Percentiles rank a stretch among this genome's conserved stretches.
These are phyloP conservation scores for Excoecaria cochinchinensis DNA, from an alignment of 345 rosid genomes.

Conservation along the genomic window DNA sequence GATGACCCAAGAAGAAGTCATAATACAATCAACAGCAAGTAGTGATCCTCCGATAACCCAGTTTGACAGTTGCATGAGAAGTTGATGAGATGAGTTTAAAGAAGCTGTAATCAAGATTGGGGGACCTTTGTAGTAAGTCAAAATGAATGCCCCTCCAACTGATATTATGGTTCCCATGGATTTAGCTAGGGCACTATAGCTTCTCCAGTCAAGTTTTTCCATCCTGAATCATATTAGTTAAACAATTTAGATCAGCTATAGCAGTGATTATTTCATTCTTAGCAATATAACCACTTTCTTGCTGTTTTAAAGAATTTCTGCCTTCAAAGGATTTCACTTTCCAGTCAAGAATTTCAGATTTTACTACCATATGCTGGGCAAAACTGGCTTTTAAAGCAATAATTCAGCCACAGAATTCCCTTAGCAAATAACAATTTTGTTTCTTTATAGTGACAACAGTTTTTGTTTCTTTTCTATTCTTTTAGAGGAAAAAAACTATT, in stretches of 20 bases:
- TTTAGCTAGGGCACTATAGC: constrained; percentile 55
- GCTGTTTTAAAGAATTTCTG: neutral
- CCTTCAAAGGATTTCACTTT: neutral
- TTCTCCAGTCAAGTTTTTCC: constrained; percentile 55
- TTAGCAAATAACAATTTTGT: too few relatives aligned
- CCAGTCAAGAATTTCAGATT: neutral
- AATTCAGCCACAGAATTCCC: neutral
- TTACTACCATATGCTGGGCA: neutral
- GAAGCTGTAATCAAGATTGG: constrained; percentile 17
- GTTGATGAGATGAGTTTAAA: constrained; percentile 20
- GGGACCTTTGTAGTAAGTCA: constrained; percentile 63
- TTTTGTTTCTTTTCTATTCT: neutral
- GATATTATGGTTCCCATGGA: constrained; percentile 54
- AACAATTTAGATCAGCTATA: neutral
- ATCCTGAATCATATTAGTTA: constrained; percentile 37
- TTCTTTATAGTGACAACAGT: neutral
- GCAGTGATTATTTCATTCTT: constrained; percentile 1
- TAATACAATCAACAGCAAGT: constrained; percentile 48
- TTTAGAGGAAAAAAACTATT: neutral
- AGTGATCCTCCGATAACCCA: constrained; percentile 66
- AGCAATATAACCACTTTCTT: neutral
- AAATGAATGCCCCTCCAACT: constrained; percentile 57
- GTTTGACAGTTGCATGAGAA: constrained; percentile 30
- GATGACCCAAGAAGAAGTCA: constrained; percentile 42
- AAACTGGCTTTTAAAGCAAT: neutral